These are phyloP conservation scores for Lentinula aciculospora DNA, from an alignment of 768 basidiomycete species.

Conservation along the genomic window DNA sequence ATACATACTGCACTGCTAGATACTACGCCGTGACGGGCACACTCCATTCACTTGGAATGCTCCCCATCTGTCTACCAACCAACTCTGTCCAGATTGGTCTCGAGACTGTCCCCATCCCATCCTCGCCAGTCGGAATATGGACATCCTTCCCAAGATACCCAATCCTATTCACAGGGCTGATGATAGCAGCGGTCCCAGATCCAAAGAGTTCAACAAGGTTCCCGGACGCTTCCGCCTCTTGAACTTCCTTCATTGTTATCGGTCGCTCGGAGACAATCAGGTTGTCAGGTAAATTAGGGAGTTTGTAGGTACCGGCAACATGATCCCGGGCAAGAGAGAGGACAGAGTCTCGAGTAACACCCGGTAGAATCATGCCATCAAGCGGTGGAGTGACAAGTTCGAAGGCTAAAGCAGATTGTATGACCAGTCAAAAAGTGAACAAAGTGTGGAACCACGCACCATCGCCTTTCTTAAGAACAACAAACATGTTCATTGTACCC, in stretches of 20 bases:
- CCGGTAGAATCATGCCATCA: constrained; percentile 89
- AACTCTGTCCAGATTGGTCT: constrained; percentile 66
- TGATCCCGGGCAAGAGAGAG: constrained; percentile 68
- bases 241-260: constrained; percentile 74
- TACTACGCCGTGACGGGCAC: constrained; percentile 34
- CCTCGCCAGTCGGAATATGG: constrained; percentile 55
- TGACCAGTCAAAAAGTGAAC: neutral
- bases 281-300: constrained; percentile 49
- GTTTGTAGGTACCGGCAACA: constrained; percentile 32
- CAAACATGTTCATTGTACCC: constrained; percentile 92
- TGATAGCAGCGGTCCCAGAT: constrained; percentile 78
- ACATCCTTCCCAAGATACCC: constrained; percentile 67
- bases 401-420: constrained; percentile 33
- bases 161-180: constrained; percentile 66
- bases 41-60: constrained; percentile 77
- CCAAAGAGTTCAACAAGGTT: constrained; percentile 78
- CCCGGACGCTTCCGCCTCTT: constrained; percentile 51
- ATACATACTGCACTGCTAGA: neutral
- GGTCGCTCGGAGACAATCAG: constrained; percentile 62
- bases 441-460: constrained; percentile 33
- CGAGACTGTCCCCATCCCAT: constrained; percentile 80
- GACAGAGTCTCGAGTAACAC: constrained; percentile 85
- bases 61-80: constrained; percentile 77
- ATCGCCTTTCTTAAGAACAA: constrained; percentile 66
- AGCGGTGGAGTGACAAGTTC: constrained; percentile 88